Percentiles rank a stretch among this genome's conserved stretches.
phyloP scores from a whole-genome alignment of 148 eudicot species.

The Dianthus caryophyllus region DNA sequence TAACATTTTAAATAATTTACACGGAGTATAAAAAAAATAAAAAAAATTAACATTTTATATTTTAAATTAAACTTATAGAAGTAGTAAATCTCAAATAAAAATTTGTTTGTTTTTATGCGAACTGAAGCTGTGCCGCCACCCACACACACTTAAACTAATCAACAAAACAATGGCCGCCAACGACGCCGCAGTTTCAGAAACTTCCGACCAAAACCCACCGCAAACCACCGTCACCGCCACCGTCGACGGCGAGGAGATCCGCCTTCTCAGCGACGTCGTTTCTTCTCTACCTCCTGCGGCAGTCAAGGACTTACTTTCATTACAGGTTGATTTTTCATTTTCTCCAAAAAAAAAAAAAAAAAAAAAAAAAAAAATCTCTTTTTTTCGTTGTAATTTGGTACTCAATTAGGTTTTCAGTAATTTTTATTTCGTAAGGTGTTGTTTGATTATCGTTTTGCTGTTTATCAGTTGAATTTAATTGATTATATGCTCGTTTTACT shows the following conservation, averaged over 20 bases:
- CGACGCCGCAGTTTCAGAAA: background rate
- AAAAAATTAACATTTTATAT: too few species aligned
- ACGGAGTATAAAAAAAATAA: too few species aligned
- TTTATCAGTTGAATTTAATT: background rate
- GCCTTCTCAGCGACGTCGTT: constrained; percentile 40
- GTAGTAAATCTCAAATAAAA: too few species aligned
- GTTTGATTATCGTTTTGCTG: background rate
- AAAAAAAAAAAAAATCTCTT: too few species aligned
- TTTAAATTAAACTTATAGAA: too few species aligned
- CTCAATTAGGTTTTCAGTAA: constrained; percentile 1
- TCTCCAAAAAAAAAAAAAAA: background rate
- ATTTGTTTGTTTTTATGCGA: too few species aligned
- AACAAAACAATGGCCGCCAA: background rate
- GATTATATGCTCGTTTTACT: background rate
- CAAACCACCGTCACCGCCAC: background rate
- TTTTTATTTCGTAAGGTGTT: background rate
- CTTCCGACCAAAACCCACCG: background rate
- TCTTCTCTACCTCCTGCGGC: constrained; percentile 40
- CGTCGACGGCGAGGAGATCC: constrained; percentile 32
- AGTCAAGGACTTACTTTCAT: constrained; percentile 48
- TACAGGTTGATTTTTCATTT: constrained; percentile 32
- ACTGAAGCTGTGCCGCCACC: constrained; percentile 20
- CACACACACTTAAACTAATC: background rate
- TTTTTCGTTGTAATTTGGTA: too few species aligned
- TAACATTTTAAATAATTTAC: too few species aligned